Base-by-base conservation (phyloP, 345 rosid species). In the Luvunga scandens region DNA sequence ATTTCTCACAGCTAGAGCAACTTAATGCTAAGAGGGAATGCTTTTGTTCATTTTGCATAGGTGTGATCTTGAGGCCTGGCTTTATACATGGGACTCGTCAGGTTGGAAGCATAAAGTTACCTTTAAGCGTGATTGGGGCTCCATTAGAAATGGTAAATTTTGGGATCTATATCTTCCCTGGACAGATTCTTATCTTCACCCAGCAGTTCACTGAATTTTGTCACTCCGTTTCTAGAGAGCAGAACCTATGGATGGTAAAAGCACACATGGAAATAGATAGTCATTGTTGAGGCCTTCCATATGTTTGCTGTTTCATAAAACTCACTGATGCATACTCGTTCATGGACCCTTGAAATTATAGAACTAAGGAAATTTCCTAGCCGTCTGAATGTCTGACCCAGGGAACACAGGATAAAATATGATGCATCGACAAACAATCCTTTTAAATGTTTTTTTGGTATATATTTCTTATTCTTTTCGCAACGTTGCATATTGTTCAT, bases 31-130 rank as follows among this genome's bases (percentile, higher is more conserved):
- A 39, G 21, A 19, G 28, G 27, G 55, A 63, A 42, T 27, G 6
- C 59, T 63, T 27, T 63, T 75, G 25, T 9, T 25, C 38, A 5
- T 64, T 62, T 31, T 53, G 45, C 21, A 25, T 83, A 90, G 92
- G 94, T 30, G 78, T 84, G 61, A 76, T 83, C 81, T 72, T 90
- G 18, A 86, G 94, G 85, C 92, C 94, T 56, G 94, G 94, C 75
- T 90, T 90, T 85, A 87, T 89, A 74, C 87, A 90, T 34, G 92
- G 94, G 62, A 89, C 80, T 12, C 90, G 92, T 53, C 85, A 48
- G 70, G 85, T 86, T 14, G 92, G 91, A 77, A 82, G 77, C 66
- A 76, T 87, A 7, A 86, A 83, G 76, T 74, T 89, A 73, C 91
- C 91, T 53, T 85, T 87, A 57, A 84, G 91, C 78, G 81, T 87